phyloP scores from a whole-genome alignment of 2,329 filamentous ascomycete genomes.

The Sporothrix brunneoviolacea region DNA sequence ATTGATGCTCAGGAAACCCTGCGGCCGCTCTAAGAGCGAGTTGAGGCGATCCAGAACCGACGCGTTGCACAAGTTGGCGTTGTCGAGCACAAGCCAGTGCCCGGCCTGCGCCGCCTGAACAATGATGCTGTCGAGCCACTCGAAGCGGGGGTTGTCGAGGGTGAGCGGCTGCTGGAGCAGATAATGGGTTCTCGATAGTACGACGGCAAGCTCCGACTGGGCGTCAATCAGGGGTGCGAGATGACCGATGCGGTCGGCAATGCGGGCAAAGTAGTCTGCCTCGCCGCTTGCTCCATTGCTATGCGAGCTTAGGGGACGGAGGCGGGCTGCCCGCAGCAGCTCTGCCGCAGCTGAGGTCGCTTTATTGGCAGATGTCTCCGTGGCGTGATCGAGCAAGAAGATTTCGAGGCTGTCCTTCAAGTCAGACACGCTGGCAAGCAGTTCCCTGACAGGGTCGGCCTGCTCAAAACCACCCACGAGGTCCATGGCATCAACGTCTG shows the following conservation, averaged over 20 bases:
- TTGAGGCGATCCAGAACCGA: constrained; percentile 93
- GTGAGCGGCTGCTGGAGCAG: constrained; percentile 47
- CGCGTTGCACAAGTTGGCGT: constrained; percentile 92
- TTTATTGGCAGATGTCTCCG: constrained; percentile 25
- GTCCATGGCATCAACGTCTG: constrained; percentile 95
- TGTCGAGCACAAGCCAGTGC: constrained; percentile 90
- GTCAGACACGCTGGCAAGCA: constrained; percentile 51
- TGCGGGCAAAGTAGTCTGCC: constrained; percentile 29
- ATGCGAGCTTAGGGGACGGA: background rate
- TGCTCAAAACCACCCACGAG: constrained; percentile 96
- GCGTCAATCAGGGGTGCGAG: constrained; percentile 37
- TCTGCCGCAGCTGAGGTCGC: constrained; percentile 39
- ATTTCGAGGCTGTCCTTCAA: constrained; percentile 37
- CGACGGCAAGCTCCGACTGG: constrained; percentile 38
- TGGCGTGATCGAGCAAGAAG: constrained; percentile 42
- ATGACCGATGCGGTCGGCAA: constrained; percentile 33
- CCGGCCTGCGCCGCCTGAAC: constrained; percentile 80
- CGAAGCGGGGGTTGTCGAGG: constrained; percentile 73
- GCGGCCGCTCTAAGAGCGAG: constrained; percentile 77
- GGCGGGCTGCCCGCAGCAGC: constrained; percentile 44
- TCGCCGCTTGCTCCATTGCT: constrained; percentile 29
- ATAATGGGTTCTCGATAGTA: constrained; percentile 41
- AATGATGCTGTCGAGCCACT: constrained; percentile 92
- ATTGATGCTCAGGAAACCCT: constrained; percentile 82
- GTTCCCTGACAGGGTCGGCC: constrained; percentile 69